Evolutionary conservation across 495 filamentous ascomycete species (phyloP).

Genomic region (Aspergillus leporis): DNA sequence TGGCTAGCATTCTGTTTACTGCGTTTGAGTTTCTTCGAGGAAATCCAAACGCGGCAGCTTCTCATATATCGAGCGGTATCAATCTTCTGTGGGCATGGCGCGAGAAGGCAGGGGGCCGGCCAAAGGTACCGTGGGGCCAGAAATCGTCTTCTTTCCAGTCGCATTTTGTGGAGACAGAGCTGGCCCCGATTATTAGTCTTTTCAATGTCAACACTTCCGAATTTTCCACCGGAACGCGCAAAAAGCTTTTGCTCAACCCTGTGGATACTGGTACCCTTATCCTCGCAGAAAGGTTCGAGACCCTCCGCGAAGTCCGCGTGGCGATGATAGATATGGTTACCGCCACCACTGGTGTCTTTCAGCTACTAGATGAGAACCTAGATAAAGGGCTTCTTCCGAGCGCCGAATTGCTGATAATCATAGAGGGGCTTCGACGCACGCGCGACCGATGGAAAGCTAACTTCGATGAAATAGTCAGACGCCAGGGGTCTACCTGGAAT

Average conservation of each 20-base stretch:
- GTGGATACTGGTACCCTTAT: conserved; percentile 12
- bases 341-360: conserved; percentile 7
- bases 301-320: neutral
- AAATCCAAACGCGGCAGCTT: conserved; percentile 13
- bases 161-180: conserved; percentile 23
- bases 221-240: conserved; percentile 3
- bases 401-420: neutral
- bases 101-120: neutral
- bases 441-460: conserved; percentile 16
- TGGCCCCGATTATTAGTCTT: conserved; percentile 18
- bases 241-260: conserved; percentile 13
- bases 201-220: conserved; percentile 21
- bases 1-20: conserved; percentile 21
- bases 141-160: conserved; percentile 10
- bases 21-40: conserved; percentile 26
- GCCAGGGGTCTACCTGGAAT: conserved; percentile 13
- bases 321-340: conserved; percentile 23
- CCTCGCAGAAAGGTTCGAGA: conserved; percentile 14
- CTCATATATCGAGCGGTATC: conserved; percentile 21
- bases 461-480: conserved; percentile 20
- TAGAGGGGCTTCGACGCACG: neutral
- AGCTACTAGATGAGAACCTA: neutral
- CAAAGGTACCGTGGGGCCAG: neutral
- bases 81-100: conserved; percentile 22
- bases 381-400: neutral